Percentiles rank a stretch among this genome's conserved stretches.
These are phyloP conservation scores for Colletotrichum simmondsii DNA, from an alignment of 2,329 filamentous ascomycete genomes.

Conservation along the genomic window DNA sequence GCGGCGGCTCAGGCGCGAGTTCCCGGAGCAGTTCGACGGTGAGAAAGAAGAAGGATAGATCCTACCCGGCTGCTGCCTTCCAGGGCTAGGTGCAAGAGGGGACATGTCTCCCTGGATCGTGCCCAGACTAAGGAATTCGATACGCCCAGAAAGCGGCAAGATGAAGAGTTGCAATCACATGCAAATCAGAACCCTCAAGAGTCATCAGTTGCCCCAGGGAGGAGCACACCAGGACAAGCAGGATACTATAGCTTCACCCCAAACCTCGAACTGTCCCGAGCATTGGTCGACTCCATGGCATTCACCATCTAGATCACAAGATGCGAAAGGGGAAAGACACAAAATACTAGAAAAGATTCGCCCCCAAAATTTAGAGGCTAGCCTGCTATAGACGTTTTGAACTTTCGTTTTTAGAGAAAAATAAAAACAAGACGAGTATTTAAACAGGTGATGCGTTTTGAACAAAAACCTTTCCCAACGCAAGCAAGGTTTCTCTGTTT, in stretches of 20 bases:
- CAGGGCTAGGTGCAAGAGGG: slow-evolving; percentile 47
- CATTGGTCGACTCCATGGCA: neutral
- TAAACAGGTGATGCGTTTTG: neutral
- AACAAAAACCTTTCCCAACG: neutral
- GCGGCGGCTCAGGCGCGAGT: slow-evolving; percentile 53
- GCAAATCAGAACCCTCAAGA: neutral
- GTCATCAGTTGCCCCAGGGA: too few species aligned
- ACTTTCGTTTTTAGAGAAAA: neutral
- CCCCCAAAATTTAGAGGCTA: neutral
- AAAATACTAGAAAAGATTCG: neutral
- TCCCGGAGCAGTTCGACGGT: slow-evolving; percentile 66
- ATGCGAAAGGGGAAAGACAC: too few species aligned
- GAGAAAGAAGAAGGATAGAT: slow-evolving; percentile 68
- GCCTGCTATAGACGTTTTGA: neutral
- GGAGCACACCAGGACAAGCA: neutral
- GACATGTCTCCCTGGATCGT: neutral
- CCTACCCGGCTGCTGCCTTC: slow-evolving; percentile 73
- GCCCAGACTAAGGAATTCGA: too few species aligned
- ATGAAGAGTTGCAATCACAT: neutral
- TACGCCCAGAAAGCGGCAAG: neutral
- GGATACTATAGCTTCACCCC: neutral
- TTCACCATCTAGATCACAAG: neutral
- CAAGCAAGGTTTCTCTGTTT: neutral
- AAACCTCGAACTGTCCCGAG: neutral
- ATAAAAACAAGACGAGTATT: neutral